Base-by-base conservation (phyloP, 2,329 filamentous ascomycete genomes). In the Furcasterigmium sp. region DNA sequence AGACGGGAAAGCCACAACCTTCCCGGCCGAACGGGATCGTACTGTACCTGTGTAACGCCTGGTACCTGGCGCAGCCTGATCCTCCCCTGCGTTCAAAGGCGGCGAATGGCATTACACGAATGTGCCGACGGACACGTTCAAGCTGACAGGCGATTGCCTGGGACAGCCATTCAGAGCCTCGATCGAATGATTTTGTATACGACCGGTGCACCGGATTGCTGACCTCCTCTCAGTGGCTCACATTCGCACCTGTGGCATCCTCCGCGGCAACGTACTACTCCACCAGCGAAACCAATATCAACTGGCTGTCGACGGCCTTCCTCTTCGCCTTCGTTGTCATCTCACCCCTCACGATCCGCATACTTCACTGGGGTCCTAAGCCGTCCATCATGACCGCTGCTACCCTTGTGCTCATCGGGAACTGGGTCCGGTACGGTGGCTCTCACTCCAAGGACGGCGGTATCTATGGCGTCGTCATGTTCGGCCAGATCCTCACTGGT, bases 241-340 rank as follows among this genome's bases (percentile, higher is more conserved):
- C 90, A 7, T 96, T 90, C 63, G 85, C 91, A 2, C 85, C 91
- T 32, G 83, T 95, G 25, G 88, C 88, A 2, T 78, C 78, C 26
- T 80, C 84, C 18, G 77, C 88, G 2, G 81, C 90, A 0, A 54
- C 72, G 19, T 95, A 90, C 69, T 97, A 94, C 59, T 53, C 69
- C 41, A 87, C 91, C 11, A 76, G 75, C 26, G 82, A 91, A 56
- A 82, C 79, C 14, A 78, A 79, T 25, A 85, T 97, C 66, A 97
- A 97, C 66, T 97, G 93, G 93, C 75, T 95, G 49, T 90, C 85
- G 57, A 97, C 86, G 1, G 84, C 76, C 30, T 95, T 94, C 60
- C 73, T 95, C 39, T 91, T 97, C 60, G 73, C 90, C 41, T 97
- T 95, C 57, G 80, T 86, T 36, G 72, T 77, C 52, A 72, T 83